Percentiles rank a stretch among this genome's conserved stretches.
phyloP scores from a whole-genome alignment of 2,329 filamentous ascomycete species.

The Colletotrichum chlorophyti region DNA sequence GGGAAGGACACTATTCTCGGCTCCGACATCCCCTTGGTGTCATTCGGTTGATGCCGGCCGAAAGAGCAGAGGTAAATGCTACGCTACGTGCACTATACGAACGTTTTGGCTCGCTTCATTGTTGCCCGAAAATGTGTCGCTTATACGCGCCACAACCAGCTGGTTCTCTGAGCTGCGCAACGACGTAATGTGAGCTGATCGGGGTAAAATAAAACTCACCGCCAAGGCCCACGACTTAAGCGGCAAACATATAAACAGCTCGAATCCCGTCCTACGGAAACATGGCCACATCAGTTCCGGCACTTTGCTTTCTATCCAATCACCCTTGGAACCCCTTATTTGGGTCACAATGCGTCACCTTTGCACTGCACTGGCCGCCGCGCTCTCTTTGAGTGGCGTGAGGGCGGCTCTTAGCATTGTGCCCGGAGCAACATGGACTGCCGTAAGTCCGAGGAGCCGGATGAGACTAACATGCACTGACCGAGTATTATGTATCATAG shows the following conservation, averaged over 20 bases:
- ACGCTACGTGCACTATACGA: not conserved
- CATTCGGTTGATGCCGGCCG: not conserved
- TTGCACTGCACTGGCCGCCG: conserved; percentile 1
- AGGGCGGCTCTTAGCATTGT: conserved; percentile 42
- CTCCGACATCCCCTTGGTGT: conserved; percentile 3
- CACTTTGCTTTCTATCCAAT: not conserved
- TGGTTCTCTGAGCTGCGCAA: not conserved
- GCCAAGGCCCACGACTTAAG: not conserved
- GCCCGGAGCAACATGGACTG: conserved; percentile 54
- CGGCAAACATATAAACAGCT: not conserved
- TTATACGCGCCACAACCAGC: not conserved
- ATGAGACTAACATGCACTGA: not conserved
- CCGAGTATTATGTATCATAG: conserved; percentile 30
- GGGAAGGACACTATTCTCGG: not conserved
- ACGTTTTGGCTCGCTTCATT: not conserved
- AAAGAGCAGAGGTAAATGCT: not conserved
- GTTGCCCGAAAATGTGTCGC: not conserved
- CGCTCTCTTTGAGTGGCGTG: conserved; percentile 7
- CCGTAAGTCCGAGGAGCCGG: no score
- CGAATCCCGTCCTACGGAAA: not conserved
- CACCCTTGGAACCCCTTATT: not conserved
- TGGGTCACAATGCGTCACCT: conserved; percentile 4
- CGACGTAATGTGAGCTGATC: not conserved
- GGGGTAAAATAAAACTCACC: no score
- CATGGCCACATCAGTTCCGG: no score